Percentiles rank a stretch among this genome's conserved stretches.
Conservation (phyloP, 441 rosid genomes). For the Syzygium malaccense region DNA sequence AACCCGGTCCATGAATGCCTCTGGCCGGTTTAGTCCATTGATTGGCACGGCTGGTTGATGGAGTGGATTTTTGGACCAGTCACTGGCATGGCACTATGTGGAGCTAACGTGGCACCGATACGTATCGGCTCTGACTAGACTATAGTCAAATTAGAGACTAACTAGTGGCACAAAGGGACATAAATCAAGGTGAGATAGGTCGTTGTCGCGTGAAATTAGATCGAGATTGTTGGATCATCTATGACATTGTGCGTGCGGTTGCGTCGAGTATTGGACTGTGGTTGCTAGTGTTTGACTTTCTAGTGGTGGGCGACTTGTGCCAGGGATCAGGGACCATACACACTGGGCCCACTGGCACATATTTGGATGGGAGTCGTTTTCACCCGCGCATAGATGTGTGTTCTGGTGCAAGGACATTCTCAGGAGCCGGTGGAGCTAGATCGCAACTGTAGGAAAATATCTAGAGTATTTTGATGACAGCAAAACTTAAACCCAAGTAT, state of each 20-base stretch:
- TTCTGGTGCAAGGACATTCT: neutral
- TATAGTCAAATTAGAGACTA: neutral
- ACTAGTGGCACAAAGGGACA: neutral
- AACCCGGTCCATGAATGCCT: neutral
- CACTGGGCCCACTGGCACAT: neutral
- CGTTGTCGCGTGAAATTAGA: neutral
- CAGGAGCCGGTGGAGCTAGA: neutral
- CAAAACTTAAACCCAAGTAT: neutral
- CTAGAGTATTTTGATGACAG: neutral
- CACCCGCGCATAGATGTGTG: accelerated
- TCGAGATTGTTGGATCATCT: neutral
- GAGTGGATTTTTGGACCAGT: neutral
- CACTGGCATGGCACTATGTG: neutral
- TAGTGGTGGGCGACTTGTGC: neutral
- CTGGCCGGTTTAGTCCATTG: neutral
- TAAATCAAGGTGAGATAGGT: neutral
- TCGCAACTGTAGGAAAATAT: neutral
- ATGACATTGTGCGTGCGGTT: neutral
- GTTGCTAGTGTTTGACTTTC: neutral
- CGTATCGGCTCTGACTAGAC: neutral
- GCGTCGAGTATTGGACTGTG: neutral
- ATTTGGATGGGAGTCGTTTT: neutral
- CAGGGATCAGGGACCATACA: neutral
- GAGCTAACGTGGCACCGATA: neutral
- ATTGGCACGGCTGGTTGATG: too few species aligned